Evolutionary conservation across 2,329 filamentous ascomycete genomes (phyloP), one percentile per base, ranked within the genome.

Genomic region (Rutstroemia sp.): DNA sequence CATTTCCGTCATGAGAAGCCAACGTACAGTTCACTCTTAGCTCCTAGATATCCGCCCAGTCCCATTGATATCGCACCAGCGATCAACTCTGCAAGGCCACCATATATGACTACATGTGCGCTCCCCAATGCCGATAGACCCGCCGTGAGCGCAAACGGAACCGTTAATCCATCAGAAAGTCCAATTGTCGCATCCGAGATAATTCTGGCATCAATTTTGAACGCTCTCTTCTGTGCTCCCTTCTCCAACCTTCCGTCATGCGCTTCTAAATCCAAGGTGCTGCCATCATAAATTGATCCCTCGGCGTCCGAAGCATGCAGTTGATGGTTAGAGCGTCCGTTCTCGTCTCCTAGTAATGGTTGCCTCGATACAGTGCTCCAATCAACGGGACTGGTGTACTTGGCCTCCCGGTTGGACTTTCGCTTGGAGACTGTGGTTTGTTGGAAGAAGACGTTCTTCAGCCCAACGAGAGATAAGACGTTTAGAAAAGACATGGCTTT

Each of bases 11-110:
- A 19, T 6, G 9, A 42, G 7, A 42, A 14, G 6, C 6, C 6
- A 2, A 66, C 68, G 62, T 59, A 71, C 69, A 62, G 62, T 67
- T 79, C 75, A 8, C 73, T 75, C 58, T 73, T 67, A 12, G 79
- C 79, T 42, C 79, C 82, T 2, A 84, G 70, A 65, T 80, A 84
- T 17, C 78, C 81, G 30, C 81, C 82, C 17, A 85, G 67, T 2
- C 82, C 82, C 82, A 84, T 84, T 2, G 78, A 82, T 40, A 84
- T 83, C 6, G 79, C 76, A 19, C 82, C 82, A 1, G 80, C 78
- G 61, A 83, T 79, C 27, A 84, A 71, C 67, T 85, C 82, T 0
- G 82, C 81, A 21, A 84, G 69, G 2, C 82, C 82, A 21, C 79
- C 82, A 59, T 81, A 76, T 4, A 87, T 73, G 19, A 80, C 77